phyloP scores from a whole-genome alignment of 83 land plant genomes.

The Isoetes engelmannii region DNA sequence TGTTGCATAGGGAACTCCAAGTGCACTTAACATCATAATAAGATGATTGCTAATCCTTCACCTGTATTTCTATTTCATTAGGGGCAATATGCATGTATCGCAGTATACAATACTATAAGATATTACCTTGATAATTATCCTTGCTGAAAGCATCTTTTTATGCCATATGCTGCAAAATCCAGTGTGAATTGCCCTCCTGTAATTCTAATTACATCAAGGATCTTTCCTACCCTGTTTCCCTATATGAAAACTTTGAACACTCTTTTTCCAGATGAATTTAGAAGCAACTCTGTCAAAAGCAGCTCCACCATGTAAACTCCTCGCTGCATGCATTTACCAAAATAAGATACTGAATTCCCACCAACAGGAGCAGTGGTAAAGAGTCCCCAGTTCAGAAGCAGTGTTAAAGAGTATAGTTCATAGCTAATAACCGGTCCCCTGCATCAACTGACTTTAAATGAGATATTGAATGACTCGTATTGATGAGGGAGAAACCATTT shows the following conservation, averaged over 20 bases:
- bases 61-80: too few relatives aligned
- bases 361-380: slow-evolving; percentile 5
- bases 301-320: slow-evolving; percentile 2
- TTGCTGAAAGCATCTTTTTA: too few relatives aligned
- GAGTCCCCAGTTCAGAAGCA: slow-evolving; percentile 1
- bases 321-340: slow-evolving; percentile 3
- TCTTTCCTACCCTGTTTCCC: background rate
- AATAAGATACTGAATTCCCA: background rate
- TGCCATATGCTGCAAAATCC: too few relatives aligned
- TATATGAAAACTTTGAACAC: background rate
- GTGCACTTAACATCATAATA: too few relatives aligned
- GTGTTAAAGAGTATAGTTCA: background rate
- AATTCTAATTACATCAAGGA: background rate
- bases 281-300: background rate
- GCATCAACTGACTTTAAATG: background rate
- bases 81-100: too few relatives aligned
- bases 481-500: background rate
- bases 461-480: background rate
- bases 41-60: too few relatives aligned
- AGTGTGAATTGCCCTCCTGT: background rate
- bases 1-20: background rate
- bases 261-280: background rate
- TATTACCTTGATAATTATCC: too few relatives aligned
- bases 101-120: too few relatives aligned
- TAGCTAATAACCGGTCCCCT: background rate